Percentiles rank a stretch among this genome's conserved stretches.
Evolutionary conservation across 805 yeast genomes (phyloP).

Genomic region (Candida montana): DNA sequence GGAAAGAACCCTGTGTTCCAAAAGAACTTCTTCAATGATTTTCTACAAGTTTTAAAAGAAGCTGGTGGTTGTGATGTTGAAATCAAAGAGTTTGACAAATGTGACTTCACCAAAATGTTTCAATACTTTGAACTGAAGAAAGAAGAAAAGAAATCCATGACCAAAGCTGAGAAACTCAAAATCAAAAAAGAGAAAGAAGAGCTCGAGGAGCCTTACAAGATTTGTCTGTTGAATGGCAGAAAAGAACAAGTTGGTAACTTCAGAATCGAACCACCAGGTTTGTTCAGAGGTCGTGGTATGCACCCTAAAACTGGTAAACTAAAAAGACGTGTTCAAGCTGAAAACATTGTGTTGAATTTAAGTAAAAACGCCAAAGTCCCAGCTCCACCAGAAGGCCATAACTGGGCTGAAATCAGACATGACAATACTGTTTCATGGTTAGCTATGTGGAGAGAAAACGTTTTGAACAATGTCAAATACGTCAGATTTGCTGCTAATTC

Average conservation of each 20-base stretch:
- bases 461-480: conserved; percentile 76
- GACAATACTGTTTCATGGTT: conserved; percentile 93
- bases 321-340: conserved; percentile 83
- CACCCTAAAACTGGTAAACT: conserved; percentile 94
- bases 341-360: conserved; percentile 80
- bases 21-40: conserved; percentile 81
- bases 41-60: conserved; percentile 60
- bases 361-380: conserved; percentile 72
- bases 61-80: conserved; percentile 57
- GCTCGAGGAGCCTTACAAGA: conserved; percentile 74
- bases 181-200: conserved; percentile 68
- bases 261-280: conserved; percentile 92
- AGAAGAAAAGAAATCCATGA: conserved; percentile 64
- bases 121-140: conserved; percentile 64
- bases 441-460: conserved; percentile 96
- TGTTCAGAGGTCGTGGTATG: conserved; percentile 94
- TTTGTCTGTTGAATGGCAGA: conserved; percentile 79
- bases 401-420: conserved; percentile 86
- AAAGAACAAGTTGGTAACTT: conserved; percentile 92
- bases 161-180: conserved; percentile 70
- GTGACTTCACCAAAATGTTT: conserved; percentile 75
- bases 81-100: conserved; percentile 54
- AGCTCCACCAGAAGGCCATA: conserved; percentile 77
- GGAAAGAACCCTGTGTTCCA: conserved; percentile 83
- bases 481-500: conserved; percentile 90